Evolutionary conservation across 164 flowering plant species (phyloP).

Genomic region (Sextonia rubra): DNA sequence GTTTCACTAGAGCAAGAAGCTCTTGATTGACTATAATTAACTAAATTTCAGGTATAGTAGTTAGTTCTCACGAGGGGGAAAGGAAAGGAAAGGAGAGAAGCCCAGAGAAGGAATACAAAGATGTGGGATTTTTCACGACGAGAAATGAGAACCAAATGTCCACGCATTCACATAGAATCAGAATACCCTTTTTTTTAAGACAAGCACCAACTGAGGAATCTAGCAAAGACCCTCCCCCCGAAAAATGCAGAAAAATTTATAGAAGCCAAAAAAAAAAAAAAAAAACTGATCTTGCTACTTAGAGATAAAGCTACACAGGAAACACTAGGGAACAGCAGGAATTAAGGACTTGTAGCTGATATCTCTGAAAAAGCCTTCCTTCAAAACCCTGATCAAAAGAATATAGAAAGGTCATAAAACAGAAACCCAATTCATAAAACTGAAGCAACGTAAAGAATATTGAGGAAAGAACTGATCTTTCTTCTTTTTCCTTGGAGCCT

Average conservation of each 20-base stretch:
- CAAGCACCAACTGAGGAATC: conserved; percentile 42
- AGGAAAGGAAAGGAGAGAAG: conserved; percentile 5
- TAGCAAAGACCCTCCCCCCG: conserved; percentile 33
- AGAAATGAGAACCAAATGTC: conserved; percentile 21
- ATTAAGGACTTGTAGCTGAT: no score
- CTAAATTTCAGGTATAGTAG: neutral
- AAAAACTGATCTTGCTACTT: conserved; percentile 17
- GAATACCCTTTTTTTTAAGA: conserved; percentile 23
- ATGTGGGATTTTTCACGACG: conserved; percentile 15
- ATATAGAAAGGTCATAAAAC: conserved; percentile 13
- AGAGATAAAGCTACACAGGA: conserved; percentile 21
- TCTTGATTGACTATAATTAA: neutral
- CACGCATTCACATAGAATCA: conserved; percentile 36
- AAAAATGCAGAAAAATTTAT: conserved; percentile 7
- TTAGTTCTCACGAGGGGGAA: neutral
- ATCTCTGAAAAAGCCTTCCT: neutral
- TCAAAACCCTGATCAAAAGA: conserved; percentile 1
- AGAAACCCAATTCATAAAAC: conserved; percentile 23
- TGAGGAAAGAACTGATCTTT: conserved; percentile 18
- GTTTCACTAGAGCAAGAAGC: neutral
- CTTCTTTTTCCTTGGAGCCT: conserved; percentile 19
- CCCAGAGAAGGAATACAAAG: conserved; percentile 21
- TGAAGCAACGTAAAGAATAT: conserved; percentile 17
- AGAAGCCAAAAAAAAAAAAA: conserved; percentile 21
- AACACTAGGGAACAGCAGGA: no score